Percentiles rank a stretch among this genome's conserved stretches.
Conservation (phyloP, 2,329 filamentous ascomycete species). For the Penicillium sp. region DNA sequence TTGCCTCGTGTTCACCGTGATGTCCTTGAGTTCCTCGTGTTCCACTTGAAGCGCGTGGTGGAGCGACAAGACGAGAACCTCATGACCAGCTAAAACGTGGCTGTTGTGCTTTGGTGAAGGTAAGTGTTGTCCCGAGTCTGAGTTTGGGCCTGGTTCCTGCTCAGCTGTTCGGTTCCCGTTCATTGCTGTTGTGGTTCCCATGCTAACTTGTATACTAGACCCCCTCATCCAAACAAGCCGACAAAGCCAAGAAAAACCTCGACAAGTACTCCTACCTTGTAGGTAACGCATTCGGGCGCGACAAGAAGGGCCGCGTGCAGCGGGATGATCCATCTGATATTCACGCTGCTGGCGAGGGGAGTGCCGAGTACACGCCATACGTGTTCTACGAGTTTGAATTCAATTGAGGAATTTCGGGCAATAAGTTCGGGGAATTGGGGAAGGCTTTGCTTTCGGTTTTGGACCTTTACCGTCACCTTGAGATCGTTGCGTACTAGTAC, state of each 20-base stretch:
- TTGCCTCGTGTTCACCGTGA: constrained; percentile 85
- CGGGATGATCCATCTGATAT: constrained; percentile 93
- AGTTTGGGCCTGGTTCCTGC: no score
- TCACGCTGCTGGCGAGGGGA: constrained; percentile 70
- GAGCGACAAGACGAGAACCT: constrained; percentile 82
- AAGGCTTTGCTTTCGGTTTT: no score
- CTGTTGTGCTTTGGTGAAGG: constrained; percentile 90
- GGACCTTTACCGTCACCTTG: no score
- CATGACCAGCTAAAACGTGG: constrained; percentile 95
- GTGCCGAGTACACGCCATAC: constrained; percentile 88
- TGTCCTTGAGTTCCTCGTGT: constrained; percentile 89
- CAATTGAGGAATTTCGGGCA: no score
- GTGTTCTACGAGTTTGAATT: constrained; percentile 97
- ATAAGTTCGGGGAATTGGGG: no score
- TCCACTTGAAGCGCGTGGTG: constrained; percentile 88
- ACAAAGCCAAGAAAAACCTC: constrained; percentile 77
- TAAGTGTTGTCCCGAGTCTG: no score
- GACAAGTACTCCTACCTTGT: constrained; percentile 89
- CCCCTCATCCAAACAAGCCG: constrained; percentile 71
- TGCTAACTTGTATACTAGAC: no score
- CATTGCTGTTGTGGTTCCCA: no score
- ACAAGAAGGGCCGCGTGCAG: constrained; percentile 89
- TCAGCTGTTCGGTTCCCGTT: no score
- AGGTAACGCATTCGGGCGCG: constrained; percentile 88
- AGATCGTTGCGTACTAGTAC: no score